These are phyloP conservation scores for Echeveria elegans DNA, from an alignment of 164 flowering plant genomes.

Conservation along the genomic window DNA sequence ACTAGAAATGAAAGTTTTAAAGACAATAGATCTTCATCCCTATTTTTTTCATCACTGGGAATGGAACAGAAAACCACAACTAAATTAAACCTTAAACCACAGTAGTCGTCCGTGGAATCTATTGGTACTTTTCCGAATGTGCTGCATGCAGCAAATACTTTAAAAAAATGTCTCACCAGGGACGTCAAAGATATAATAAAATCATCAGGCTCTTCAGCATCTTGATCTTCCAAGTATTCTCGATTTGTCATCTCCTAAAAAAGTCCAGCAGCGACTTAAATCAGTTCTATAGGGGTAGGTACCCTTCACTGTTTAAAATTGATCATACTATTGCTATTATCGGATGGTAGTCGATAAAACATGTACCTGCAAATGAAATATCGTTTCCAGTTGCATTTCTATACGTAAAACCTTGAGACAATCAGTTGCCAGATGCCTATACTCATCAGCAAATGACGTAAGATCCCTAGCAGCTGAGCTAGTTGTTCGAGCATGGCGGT, in stretches of 20 bases:
- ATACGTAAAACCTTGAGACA: slow-evolving; percentile 93
- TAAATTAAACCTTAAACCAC: too few relatives aligned
- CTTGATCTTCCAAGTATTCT: slow-evolving; percentile 91
- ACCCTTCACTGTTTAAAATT: neutral
- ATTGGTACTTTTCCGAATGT: too few relatives aligned
- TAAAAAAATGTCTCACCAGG: slow-evolving; percentile 53
- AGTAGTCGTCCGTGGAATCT: too few relatives aligned
- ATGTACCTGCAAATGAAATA: slow-evolving; percentile 89
- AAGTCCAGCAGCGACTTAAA: slow-evolving; percentile 7
- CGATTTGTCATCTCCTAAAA: slow-evolving; percentile 77
- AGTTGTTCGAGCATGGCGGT: slow-evolving; percentile 35
- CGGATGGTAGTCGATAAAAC: neutral
- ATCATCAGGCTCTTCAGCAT: slow-evolving; percentile 99
- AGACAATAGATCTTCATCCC: too few relatives aligned
- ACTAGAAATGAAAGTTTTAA: too few relatives aligned
- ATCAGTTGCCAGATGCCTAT: slow-evolving; percentile 81
- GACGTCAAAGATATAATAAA: slow-evolving; percentile 86
- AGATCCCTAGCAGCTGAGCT: slow-evolving; percentile 54
- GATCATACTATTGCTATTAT: neutral
- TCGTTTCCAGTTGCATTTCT: slow-evolving; percentile 93
- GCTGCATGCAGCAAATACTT: too few relatives aligned
- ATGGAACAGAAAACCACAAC: too few relatives aligned
- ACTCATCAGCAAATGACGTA: slow-evolving; percentile 87
- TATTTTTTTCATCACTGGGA: too few relatives aligned
- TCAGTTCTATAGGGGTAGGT: neutral